These are phyloP conservation scores for Emergomyces orientalis DNA, from an alignment of 2,329 filamentous ascomycete species.

Conservation along the genomic window DNA sequence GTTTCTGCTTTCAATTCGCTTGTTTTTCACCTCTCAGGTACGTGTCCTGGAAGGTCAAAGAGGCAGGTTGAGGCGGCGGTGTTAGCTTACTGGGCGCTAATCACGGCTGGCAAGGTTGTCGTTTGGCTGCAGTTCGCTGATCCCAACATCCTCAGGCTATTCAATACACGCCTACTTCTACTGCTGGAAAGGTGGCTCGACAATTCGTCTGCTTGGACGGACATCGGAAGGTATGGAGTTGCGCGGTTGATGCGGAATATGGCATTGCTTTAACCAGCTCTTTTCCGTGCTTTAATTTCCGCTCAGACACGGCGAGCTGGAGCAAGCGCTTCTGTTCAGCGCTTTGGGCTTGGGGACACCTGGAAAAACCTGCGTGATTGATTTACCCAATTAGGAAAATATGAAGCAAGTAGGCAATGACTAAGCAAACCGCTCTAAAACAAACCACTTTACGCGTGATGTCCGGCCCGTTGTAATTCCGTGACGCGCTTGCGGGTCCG, in stretches of 20 bases:
- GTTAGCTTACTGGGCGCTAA: neutral
- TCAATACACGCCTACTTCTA: too few species aligned
- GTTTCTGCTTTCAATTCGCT: neutral
- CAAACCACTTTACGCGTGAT: slow-evolving; percentile 11
- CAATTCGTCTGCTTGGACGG: too few species aligned
- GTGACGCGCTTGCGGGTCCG: slow-evolving; percentile 1
- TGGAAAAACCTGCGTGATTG: neutral
- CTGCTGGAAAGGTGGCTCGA: too few species aligned
- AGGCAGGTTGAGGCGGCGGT: neutral
- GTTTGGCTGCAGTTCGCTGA: neutral
- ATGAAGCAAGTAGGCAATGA: neutral
- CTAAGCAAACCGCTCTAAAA: neutral
- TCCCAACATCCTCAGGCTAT: neutral
- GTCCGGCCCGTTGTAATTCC: slow-evolving; percentile 1
- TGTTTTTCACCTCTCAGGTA: neutral
- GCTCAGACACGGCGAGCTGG: too few species aligned
- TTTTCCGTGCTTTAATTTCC: too few species aligned
- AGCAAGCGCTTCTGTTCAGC: too few species aligned
- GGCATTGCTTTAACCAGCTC: too few species aligned
- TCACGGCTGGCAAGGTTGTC: neutral
- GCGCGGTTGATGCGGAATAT: too few species aligned
- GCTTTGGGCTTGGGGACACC: too few species aligned
- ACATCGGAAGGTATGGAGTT: too few species aligned
- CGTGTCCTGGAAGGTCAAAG: too few species aligned
- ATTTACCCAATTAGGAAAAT: neutral